These are phyloP conservation scores for Microdochium nivale DNA, from an alignment of 2,329 filamentous ascomycete species.

Conservation along the genomic window DNA sequence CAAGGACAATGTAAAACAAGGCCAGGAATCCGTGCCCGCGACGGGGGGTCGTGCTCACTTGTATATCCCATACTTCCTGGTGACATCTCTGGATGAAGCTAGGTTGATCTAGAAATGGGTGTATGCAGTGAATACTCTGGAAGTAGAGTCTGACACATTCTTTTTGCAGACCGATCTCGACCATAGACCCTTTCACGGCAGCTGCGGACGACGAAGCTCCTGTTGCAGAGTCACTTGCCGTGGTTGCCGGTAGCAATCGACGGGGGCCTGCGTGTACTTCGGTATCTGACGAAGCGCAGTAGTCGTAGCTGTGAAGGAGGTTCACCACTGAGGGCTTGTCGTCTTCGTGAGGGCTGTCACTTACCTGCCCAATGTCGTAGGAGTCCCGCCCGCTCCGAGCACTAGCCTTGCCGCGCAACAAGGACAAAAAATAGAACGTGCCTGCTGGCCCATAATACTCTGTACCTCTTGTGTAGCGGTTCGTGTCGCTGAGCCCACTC, in stretches of 20 bases:
- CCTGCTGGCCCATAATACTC: background rate
- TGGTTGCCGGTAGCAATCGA: background rate
- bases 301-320: slow-evolving; percentile 10
- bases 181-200: background rate
- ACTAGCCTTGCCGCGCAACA: background rate
- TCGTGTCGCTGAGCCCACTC: background rate
- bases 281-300: slow-evolving; percentile 3
- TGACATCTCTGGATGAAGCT: slow-evolving; percentile 8
- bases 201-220: background rate
- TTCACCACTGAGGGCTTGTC: slow-evolving; percentile 7
- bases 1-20: slow-evolving; percentile 6
- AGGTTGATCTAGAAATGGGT: slow-evolving; percentile 10
- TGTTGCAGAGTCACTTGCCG: background rate
- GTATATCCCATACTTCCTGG: slow-evolving; percentile 6
- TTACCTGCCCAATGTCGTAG: background rate
- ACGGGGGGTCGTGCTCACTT: background rate
- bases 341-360: background rate
- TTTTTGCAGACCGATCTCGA: slow-evolving; percentile 5
- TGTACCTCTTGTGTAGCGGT: background rate
- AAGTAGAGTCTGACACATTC: slow-evolving; percentile 13
- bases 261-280: background rate
- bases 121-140: slow-evolving; percentile 12
- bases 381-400: background rate
- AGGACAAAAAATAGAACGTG: background rate
- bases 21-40: slow-evolving; percentile 5